A percentile compares a stretch with the other conserved stretches of the same genome.
Evolutionary conservation across 306 rosid species (phyloP).

Genomic region (Macrotyloma uniflorum): DNA sequence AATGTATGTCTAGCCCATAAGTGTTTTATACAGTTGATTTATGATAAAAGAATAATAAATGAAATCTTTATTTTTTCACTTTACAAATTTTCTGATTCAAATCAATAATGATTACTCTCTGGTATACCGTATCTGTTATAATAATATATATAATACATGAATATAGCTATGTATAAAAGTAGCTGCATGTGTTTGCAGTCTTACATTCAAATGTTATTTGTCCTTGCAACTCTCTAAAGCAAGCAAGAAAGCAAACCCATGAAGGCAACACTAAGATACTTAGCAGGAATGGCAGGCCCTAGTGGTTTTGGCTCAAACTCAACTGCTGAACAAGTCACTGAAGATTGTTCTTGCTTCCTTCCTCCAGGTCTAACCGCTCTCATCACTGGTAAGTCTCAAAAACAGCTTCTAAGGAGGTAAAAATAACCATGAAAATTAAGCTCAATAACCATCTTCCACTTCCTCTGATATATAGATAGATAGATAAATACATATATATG

Average conservation of each 20-base stretch:
- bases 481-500: too few species aligned
- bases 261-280: conserved; percentile 85
- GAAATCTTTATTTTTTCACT: not conserved
- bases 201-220: conserved; percentile 26
- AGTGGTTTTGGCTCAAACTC: conserved; percentile 97
- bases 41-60: not conserved
- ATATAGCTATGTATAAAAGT: not conserved
- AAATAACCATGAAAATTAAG: not conserved
- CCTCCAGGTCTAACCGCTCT: conserved; percentile 71
- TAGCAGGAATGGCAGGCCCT: conserved; percentile 96
- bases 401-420: not conserved
- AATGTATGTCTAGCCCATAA: too few species aligned
- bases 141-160: not conserved
- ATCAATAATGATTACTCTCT: not conserved
- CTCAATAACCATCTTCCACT: not conserved
- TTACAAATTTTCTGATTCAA: not conserved
- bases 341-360: conserved; percentile 40
- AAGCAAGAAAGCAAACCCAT: conserved; percentile 38
- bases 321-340: conserved; percentile 89
- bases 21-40: not conserved
- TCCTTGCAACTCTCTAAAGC: conserved; percentile 12
- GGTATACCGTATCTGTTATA: not conserved
- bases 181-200: conserved; percentile 30
- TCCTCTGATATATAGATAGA: not conserved
- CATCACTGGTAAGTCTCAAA: conserved; percentile 69